Base-by-base conservation (phyloP, 2,329 filamentous ascomycete species). In the Cladosporium oxysporum region DNA sequence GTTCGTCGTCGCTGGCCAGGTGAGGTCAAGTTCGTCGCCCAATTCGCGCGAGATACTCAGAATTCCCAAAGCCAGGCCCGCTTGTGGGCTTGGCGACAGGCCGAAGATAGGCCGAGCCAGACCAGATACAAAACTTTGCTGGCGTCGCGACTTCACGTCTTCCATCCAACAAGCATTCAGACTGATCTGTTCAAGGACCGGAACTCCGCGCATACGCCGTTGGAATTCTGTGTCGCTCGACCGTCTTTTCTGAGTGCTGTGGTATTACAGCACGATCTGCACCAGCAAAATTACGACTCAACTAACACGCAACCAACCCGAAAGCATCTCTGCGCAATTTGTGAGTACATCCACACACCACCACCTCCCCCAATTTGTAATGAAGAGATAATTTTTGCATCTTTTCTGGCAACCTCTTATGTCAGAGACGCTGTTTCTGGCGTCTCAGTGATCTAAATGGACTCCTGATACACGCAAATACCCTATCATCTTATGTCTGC, bases 321-420 rank as follows among this genome's bases (percentile, higher is more conserved):
- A 31, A n/a, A 7, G 16, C 50, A 53, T n/a, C 18, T n/a, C 28
- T 6, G 26, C 55, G 5, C 44, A 63, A 44, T 37, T 29, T 66
- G 62, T 68, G 55, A 62, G 59, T 37, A 47, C 35, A 44, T 11
- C 61, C 44, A 44, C 50, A 47, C 49, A 41, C 26, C 49, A 41
- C 35, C 35, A 16, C 28, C 50, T 5, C 59, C 49, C 29, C 28
- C 18, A 14, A 37, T 57, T 63, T 63, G 61, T 50, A 63, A 63
- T 63, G 61, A 63, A 53, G 61, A 63, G 61, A 63, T 57, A 63
- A 63, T 63, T 63, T 63, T 65, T 65, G 57, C 55, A 65, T 75
- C 70, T 83, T 90, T 93, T 96, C 91, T 96, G 92, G 92, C 93
- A 60, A 96, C 92, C 93, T 96, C 93, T 96, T 95, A 92, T 92